Evolutionary conservation across 441 rosid genomes (phyloP).

Genomic region (Isatis lusitanica): DNA sequence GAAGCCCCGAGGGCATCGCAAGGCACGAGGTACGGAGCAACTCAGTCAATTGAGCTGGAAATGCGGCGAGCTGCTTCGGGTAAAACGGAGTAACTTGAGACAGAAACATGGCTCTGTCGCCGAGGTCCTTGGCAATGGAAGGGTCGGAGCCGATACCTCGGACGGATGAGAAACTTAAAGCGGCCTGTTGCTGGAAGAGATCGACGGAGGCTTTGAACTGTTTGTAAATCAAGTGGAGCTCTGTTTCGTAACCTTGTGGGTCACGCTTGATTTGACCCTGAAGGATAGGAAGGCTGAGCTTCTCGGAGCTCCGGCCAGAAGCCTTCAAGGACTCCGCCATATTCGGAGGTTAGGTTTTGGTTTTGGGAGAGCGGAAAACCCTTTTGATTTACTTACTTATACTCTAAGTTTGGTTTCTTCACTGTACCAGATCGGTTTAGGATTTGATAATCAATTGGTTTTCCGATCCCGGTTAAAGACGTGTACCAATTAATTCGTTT

Average conservation of each 20-base stretch:
- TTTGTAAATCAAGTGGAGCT: conserved; percentile 61
- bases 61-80: conserved; percentile 56
- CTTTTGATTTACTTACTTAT: neutral
- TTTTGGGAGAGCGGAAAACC: neutral
- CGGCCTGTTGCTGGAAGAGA: conserved; percentile 79
- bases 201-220: conserved; percentile 83
- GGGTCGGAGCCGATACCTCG: conserved; percentile 40
- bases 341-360: neutral
- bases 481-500: no score
- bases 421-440: conserved; percentile 20
- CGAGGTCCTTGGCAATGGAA: conserved; percentile 71
- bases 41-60: conserved; percentile 64
- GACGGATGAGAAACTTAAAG: conserved; percentile 51
- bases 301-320: conserved; percentile 77
- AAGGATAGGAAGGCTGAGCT: conserved; percentile 61
- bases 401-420: neutral
- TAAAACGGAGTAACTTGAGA: conserved; percentile 83
- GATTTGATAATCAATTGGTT: neutral
- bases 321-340: conserved; percentile 60
- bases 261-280: conserved; percentile 87
- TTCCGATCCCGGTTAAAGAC: no score
- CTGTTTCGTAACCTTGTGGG: conserved; percentile 80
- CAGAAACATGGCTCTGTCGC: conserved; percentile 71
- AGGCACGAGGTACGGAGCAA: conserved; percentile 62
- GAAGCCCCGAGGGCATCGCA: conserved; percentile 70